phyloP scores from a whole-genome alignment of 805 yeast species.

The Saccharomycopsis fodiens region DNA sequence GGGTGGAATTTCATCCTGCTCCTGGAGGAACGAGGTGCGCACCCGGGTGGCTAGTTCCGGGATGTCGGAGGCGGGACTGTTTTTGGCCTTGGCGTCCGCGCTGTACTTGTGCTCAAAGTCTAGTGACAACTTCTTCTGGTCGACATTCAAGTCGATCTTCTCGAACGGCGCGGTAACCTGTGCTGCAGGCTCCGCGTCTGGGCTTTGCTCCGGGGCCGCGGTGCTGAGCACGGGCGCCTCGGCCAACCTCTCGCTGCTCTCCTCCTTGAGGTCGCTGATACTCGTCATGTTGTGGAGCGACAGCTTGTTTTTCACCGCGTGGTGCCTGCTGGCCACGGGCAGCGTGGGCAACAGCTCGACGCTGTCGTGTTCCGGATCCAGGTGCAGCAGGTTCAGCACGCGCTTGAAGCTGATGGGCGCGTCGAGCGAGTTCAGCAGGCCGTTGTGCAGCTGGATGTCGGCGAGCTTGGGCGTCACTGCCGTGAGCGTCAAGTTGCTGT shows the following conservation, averaged over 20 bases:
- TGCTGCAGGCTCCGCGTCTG: neutral
- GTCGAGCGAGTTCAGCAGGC: conserved; percentile 26
- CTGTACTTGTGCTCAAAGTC: conserved; percentile 26
- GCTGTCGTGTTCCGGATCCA: conserved; percentile 23
- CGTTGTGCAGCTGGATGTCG: conserved; percentile 5
- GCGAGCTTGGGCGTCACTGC: conserved; percentile 12
- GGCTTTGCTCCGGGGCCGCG: neutral
- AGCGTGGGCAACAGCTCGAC: conserved; percentile 14
- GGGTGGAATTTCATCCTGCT: neutral
- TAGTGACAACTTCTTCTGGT: conserved; percentile 15
- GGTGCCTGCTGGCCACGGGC: conserved; percentile 1
- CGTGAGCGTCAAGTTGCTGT: conserved; percentile 9
- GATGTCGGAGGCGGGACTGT: neutral
- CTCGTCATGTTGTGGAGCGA: conserved; percentile 20
- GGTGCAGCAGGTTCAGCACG: conserved; percentile 29
- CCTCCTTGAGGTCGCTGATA: conserved; percentile 9
- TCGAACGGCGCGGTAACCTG: neutral
- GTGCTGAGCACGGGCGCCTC: too few relatives aligned
- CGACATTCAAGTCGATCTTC: conserved; percentile 18
- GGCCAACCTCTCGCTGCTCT: neutral
- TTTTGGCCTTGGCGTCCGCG: neutral
- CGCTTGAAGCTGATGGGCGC: conserved; percentile 36
- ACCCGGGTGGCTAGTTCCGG: conserved; percentile 6
- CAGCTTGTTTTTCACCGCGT: conserved; percentile 11
- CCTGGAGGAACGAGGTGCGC: conserved; percentile 5